Conservation (phyloP, 2,329 filamentous ascomycete species). For the Albophoma yamanashiensis region DNA sequence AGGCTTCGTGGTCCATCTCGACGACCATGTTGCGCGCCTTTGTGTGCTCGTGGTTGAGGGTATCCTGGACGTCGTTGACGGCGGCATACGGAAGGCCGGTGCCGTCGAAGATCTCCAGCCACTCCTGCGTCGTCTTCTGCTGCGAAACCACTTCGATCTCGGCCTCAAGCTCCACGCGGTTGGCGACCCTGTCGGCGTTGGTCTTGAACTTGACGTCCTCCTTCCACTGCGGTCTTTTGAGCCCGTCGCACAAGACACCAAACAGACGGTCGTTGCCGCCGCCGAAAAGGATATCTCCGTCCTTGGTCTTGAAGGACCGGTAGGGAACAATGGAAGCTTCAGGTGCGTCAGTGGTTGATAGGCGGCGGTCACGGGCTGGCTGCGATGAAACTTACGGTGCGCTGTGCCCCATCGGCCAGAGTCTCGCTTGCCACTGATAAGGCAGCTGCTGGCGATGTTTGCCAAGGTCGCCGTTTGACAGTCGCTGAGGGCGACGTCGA, state of each 20-base stretch:
- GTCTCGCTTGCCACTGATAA: conserved; percentile 82
- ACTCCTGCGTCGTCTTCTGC: conserved; percentile 74
- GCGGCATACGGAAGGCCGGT: conserved; percentile 86
- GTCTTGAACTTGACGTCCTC: conserved; percentile 46
- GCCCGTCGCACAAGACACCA: conserved; percentile 48
- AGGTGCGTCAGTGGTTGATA: not conserved
- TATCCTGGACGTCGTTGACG: conserved; percentile 83
- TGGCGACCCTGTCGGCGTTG: conserved; percentile 53
- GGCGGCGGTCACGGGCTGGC: not conserved
- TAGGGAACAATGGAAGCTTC: conserved; percentile 95
- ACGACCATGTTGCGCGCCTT: conserved; percentile 80
- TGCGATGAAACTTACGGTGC: conserved; percentile 54
- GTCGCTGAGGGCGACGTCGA: conserved; percentile 85
- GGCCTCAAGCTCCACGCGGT: conserved; percentile 67
- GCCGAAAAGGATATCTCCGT: conserved; percentile 60
- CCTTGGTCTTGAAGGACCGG: conserved; percentile 65
- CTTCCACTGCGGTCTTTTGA: conserved; percentile 50
- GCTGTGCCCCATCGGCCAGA: conserved; percentile 91
- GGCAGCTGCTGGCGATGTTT: conserved; percentile 88
- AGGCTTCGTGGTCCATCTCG: conserved; percentile 71
- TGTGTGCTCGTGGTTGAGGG: conserved; percentile 78
- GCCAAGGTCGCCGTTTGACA: conserved; percentile 89
- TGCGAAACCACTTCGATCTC: conserved; percentile 67
- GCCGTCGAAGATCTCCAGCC: conserved; percentile 80
- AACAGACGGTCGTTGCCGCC: conserved; percentile 66